Percentiles rank a stretch among this genome's conserved stretches.
These are phyloP conservation scores for Amylocarpus encephaloides DNA, from an alignment of 2,329 filamentous ascomycete genomes.

Conservation along the genomic window DNA sequence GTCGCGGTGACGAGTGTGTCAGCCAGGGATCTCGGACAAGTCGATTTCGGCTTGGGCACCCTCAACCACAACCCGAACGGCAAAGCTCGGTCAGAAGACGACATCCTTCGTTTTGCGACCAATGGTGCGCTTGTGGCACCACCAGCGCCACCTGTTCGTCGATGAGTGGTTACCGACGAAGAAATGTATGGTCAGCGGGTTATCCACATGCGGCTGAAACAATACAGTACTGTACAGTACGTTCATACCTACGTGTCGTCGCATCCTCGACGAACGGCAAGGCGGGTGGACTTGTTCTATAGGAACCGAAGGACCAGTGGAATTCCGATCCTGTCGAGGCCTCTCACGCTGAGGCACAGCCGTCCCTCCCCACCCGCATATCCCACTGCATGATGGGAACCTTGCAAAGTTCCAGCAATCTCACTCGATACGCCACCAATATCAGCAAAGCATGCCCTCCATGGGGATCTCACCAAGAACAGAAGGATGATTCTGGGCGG, in stretches of 20 bases:
- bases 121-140: conserved; percentile 33
- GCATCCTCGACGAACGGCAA: too few species aligned
- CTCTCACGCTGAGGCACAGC: background rate
- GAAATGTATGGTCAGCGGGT: background rate
- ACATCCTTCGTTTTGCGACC: conserved; percentile 45
- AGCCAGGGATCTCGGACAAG: conserved; percentile 10
- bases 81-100: conserved; percentile 32
- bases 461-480: too few species aligned
- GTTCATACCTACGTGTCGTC: too few species aligned
- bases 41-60: conserved; percentile 16
- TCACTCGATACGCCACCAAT: background rate
- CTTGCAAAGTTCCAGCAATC: background rate
- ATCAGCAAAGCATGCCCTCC: background rate
- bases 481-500: too few species aligned
- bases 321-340: background rate
- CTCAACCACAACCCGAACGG: conserved; percentile 19
- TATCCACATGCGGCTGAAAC: background rate
- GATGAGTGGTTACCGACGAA: background rate
- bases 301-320: background rate
- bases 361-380: background rate
- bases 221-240: too few species aligned
- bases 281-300: too few species aligned
- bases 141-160: background rate
- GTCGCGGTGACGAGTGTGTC: conserved; percentile 31
- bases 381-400: background rate